Base-by-base conservation (phyloP, 2,329 filamentous ascomycete genomes). In the Pseudogymnoascus sp. region DNA sequence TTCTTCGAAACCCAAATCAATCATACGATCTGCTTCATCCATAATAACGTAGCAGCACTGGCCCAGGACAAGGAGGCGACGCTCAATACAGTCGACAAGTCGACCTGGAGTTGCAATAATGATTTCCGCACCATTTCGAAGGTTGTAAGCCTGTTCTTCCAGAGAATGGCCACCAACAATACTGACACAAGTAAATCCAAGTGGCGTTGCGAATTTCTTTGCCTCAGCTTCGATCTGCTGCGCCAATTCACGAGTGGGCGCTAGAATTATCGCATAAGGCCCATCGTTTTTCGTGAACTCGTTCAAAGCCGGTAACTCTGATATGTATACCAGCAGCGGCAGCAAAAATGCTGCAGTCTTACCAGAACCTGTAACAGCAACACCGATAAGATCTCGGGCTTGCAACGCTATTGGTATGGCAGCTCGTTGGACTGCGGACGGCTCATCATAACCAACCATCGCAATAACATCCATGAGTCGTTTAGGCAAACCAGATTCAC, bases 11-110 rank as follows among this genome's bases (percentile, higher is more conserved):
- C 95, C 95, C 65, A 97, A 86, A 73, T 99, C 95, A 67, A 99
- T 96, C 95, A 99, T 99, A 62, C 93, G 90, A 77, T 99, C 95
- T 38, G 95, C 95, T 83, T 99, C 95, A 75, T 99, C 95, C 93
- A 99, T 97, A 76, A 99, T 96, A 63, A 97, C 85, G 77, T 97
- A 97, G 78, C 93, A 96, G 76, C 95, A 97, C 76, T 97, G 95
- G n/a, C 87, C 88, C 58, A 97, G 84, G 1, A 99, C 93, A 1
- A 97, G 82, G 31, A 97, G 86, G 35, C 93, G 88, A 16, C 95
- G 85, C 75, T 99, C 95, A 69, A 99, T 95, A 76, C 93, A 97
- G 78, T 99, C 95, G 7, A 97, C 90, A 0, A 99, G 84, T 82
- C 95, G 93, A 78, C 95, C 95, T 0, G 95, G 95, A 0, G 95